Conservation (phyloP, 2,329 filamentous ascomycete genomes). For the Phaeosphaeriaceae sp. region DNA sequence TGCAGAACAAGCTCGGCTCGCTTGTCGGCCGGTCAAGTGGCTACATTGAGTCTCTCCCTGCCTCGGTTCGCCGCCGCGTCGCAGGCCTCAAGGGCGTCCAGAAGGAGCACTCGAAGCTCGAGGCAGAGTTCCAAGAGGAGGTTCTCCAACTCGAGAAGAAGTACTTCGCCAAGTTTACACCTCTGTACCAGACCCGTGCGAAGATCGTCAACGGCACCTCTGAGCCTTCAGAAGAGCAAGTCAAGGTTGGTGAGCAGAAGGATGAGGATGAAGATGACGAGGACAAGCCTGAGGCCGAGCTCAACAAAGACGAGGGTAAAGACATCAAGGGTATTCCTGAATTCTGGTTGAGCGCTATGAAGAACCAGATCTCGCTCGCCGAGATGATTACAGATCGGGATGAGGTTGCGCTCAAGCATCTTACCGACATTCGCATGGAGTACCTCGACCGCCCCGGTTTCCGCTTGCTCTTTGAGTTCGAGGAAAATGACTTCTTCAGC, state of each 20-base stretch:
- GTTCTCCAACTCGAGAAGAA: slow-evolving; percentile 98
- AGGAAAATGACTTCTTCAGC: slow-evolving; percentile 93
- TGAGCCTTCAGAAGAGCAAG: slow-evolving; percentile 87
- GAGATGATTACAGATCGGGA: slow-evolving; percentile 99
- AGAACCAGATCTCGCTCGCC: slow-evolving; percentile 95
- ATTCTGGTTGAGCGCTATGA: slow-evolving; percentile 99
- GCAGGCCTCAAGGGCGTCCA: slow-evolving; percentile 96
- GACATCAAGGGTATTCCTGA: slow-evolving; percentile 85
- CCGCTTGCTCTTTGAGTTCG: slow-evolving; percentile 96
- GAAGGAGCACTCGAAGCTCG: slow-evolving; percentile 97
- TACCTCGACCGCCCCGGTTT: slow-evolving; percentile 98
- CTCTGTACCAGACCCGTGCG: slow-evolving; percentile 93
- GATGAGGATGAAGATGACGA: slow-evolving; percentile 68
- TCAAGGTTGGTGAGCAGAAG: slow-evolving; percentile 83
- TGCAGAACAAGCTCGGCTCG: slow-evolving; percentile 92
- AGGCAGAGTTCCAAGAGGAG: slow-evolving; percentile 98
- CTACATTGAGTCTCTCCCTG: slow-evolving; percentile 95
- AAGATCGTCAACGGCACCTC: slow-evolving; percentile 85
- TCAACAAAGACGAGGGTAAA: slow-evolving; percentile 63
- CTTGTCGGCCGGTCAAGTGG: slow-evolving; percentile 95
- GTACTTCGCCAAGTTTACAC: slow-evolving; percentile 98
- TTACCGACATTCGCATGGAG: slow-evolving; percentile 97
- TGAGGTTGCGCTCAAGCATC: slow-evolving; percentile 87
- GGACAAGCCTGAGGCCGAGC: slow-evolving; percentile 59
- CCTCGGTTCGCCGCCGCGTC: slow-evolving; percentile 88